These are phyloP conservation scores for Bruguiera parviflora DNA, from an alignment of 345 rosid species.

Conservation along the genomic window DNA sequence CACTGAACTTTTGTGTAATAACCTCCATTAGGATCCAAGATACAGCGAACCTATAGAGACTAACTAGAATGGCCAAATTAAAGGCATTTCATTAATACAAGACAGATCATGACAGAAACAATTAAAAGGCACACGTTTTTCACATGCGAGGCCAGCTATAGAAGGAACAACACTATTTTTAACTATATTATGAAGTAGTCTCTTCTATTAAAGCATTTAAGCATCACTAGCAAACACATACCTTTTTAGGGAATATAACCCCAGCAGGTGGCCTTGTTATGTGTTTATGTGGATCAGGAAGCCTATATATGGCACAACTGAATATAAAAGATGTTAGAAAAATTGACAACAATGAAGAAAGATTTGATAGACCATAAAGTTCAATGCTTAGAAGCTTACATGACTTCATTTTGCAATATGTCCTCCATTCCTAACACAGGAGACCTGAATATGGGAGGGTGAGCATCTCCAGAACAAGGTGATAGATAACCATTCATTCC, in stretches of 20 bases:
- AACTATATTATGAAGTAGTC: no score
- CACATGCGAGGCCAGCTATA: no score
- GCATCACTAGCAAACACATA: constrained; percentile 18
- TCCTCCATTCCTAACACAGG: constrained; percentile 81
- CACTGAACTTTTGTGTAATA: neutral
- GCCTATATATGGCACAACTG: constrained; percentile 82
- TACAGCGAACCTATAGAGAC: no score
- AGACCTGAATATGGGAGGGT: constrained; percentile 73
- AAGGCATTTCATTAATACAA: no score
- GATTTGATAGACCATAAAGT: neutral
- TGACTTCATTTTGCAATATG: constrained; percentile 74
- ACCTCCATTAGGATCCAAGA: no score
- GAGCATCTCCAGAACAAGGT: constrained; percentile 72
- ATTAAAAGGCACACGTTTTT: no score
- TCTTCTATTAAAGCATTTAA: neutral
- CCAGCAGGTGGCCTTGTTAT: constrained; percentile 58
- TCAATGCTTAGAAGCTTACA: constrained; percentile 48
- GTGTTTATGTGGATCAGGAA: constrained; percentile 70
- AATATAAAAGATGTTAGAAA: constrained; percentile 12
- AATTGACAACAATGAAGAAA: constrained; percentile 3
- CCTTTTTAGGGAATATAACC: constrained; percentile 71
- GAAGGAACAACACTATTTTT: no score
- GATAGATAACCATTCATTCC: constrained; percentile 93
- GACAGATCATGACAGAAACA: no score
- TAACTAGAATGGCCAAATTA: no score